Conservation (phyloP, 2,329 filamentous ascomycete genomes). For the Colletotrichum nymphaeae region DNA sequence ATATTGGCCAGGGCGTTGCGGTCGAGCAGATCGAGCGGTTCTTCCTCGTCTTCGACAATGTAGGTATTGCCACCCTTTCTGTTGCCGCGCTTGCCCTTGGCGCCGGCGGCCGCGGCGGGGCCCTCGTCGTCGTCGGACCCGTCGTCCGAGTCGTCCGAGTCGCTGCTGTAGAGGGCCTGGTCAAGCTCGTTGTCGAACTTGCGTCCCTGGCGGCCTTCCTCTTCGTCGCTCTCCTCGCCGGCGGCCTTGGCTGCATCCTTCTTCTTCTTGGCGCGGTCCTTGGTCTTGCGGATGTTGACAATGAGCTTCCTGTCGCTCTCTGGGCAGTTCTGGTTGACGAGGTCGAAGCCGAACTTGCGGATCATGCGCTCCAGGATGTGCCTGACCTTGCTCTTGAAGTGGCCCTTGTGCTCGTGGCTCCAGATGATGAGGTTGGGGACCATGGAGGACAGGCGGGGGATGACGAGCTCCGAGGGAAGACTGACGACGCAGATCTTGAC, state of each 20-base stretch:
- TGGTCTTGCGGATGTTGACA: slow-evolving; percentile 93
- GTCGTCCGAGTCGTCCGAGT: slow-evolving; percentile 70
- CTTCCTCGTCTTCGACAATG: slow-evolving; percentile 94
- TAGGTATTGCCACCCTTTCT: slow-evolving; percentile 78
- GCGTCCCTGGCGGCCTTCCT: slow-evolving; percentile 62
- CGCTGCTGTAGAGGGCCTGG: slow-evolving; percentile 91
- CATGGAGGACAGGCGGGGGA: slow-evolving; percentile 79
- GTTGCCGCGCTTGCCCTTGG: slow-evolving; percentile 58
- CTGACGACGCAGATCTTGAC: slow-evolving; percentile 95
- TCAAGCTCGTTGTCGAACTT: slow-evolving; percentile 95
- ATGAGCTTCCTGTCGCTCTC: slow-evolving; percentile 91
- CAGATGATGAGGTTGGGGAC: slow-evolving; percentile 94
- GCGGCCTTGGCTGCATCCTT: slow-evolving; percentile 76
- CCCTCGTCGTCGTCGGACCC: slow-evolving; percentile 67
- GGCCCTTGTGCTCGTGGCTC: slow-evolving; percentile 98
- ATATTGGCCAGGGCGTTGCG: slow-evolving; percentile 91
- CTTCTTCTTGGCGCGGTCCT: slow-evolving; percentile 90
- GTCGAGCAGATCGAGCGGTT: slow-evolving; percentile 93
- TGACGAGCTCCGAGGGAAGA: slow-evolving; percentile 82
- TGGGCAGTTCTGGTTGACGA: slow-evolving; percentile 83
- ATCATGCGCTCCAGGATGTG: slow-evolving; percentile 97
- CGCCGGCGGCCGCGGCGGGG: slow-evolving; percentile 40
- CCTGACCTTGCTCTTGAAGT: slow-evolving; percentile 97
- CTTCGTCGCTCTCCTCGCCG: slow-evolving; percentile 67
- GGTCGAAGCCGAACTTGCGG: slow-evolving; percentile 85